These are phyloP conservation scores for Aspergillus tamarii DNA, from an alignment of 2,329 filamentous ascomycete genomes.

Conservation along the genomic window DNA sequence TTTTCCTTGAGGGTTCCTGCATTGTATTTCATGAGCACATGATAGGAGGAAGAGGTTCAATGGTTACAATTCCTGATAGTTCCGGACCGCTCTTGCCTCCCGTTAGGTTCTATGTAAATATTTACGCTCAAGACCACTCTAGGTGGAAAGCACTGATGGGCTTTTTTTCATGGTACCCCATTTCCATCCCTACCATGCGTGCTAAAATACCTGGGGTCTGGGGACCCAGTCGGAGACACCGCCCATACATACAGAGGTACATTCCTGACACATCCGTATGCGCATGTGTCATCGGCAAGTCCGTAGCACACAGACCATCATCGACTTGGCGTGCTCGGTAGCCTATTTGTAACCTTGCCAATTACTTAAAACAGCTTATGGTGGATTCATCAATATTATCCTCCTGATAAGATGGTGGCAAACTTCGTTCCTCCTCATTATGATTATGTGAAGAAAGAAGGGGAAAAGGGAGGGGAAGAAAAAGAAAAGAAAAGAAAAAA, in stretches of 20 bases:
- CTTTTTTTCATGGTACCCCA: not conserved
- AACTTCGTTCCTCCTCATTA: not conserved
- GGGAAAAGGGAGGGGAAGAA: not conserved
- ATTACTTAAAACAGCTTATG: slow-evolving; percentile 4
- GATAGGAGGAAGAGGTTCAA: not conserved
- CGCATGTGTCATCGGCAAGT: slow-evolving; percentile 29
- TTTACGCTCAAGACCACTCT: not conserved
- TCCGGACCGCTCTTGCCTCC: not conserved
- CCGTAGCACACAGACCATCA: slow-evolving; percentile 23
- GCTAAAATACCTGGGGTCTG: not conserved
- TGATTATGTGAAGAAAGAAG: not conserved
- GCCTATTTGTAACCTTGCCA: slow-evolving; percentile 15
- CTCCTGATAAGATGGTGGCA: slow-evolving; percentile 27
- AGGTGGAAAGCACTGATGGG: not conserved
- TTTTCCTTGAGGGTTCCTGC: slow-evolving; percentile 11
- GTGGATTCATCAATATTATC: slow-evolving; percentile 2
- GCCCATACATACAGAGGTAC: slow-evolving; percentile 13
- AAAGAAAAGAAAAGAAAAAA: not conserved
- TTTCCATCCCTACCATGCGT: slow-evolving; percentile 1
- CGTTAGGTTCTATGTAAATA: not conserved
- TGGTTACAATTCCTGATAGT: not conserved
- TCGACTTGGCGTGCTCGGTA: slow-evolving; percentile 21
- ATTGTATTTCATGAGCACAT: not conserved
- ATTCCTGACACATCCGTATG: slow-evolving; percentile 21
- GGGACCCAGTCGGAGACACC: slow-evolving; percentile 22